Evolutionary conservation across 1,284 basidiomycete species (phyloP).

Genomic region (Dichomitus squalens): DNA sequence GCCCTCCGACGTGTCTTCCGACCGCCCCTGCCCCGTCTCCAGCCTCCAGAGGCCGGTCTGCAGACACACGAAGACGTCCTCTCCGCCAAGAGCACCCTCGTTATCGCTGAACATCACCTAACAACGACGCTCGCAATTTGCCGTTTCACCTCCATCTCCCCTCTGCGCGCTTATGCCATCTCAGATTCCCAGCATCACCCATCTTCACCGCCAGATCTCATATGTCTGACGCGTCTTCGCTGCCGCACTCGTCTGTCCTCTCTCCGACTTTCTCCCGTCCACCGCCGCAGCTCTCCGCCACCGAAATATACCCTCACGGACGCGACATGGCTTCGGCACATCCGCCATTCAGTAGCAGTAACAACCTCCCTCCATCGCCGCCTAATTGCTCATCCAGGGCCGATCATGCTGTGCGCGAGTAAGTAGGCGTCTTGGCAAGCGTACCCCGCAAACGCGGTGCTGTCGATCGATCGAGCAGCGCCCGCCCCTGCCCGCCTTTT

Average conservation of each 20-base stretch:
- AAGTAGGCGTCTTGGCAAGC: conserved; percentile 8
- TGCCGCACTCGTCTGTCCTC: conserved; percentile 3
- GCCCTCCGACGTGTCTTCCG: not conserved
- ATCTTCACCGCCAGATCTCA: conserved; percentile 21
- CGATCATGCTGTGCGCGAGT: conserved; percentile 12
- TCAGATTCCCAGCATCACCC: conserved; percentile 21
- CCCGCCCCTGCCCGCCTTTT: conserved; percentile 9
- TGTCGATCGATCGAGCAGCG: conserved; percentile 16
- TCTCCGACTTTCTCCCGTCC: conserved; percentile 17
- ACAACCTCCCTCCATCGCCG: not conserved
- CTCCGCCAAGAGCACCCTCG: conserved; percentile 9
- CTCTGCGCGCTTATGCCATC: conserved; percentile 16
- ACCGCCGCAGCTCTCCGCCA: not conserved
- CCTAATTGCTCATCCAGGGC: not conserved
- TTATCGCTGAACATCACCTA: conserved; percentile 7
- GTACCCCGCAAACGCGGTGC: conserved; percentile 22
- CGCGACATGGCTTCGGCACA: too few relatives aligned
- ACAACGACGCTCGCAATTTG: conserved; percentile 22
- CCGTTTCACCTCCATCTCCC: conserved; percentile 24
- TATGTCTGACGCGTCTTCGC: conserved; percentile 8
- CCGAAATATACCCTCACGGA: not conserved
- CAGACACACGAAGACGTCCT: not conserved
- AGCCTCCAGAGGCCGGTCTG: not conserved
- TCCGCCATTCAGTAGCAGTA: not conserved
- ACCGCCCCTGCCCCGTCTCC: not conserved